Percentiles rank a stretch among this genome's conserved stretches.
Conservation (phyloP, 2,329 filamentous ascomycete species). For the Fusarium siculi region DNA sequence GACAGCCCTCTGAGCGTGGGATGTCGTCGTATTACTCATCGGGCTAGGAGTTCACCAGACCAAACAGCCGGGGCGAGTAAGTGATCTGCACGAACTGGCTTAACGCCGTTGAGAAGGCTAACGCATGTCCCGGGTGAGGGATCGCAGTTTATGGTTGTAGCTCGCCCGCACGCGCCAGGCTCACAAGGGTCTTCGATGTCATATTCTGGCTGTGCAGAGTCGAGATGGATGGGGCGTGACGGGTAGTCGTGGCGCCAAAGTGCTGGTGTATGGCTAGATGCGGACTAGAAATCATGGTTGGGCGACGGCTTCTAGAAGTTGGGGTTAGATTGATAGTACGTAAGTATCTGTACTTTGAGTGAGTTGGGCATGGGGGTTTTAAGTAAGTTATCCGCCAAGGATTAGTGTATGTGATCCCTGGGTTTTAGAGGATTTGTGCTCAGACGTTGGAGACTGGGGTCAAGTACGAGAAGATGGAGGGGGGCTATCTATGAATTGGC, state of each 20-base stretch:
- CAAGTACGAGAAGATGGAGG: background rate
- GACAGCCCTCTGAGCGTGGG: background rate
- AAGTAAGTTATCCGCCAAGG: conserved; percentile 20
- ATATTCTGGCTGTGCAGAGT: background rate
- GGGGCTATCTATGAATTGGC: background rate
- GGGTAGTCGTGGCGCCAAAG: conserved; percentile 10
- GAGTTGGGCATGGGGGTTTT: conserved; percentile 14
- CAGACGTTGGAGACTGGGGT: background rate
- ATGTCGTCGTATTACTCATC: conserved; percentile 29
- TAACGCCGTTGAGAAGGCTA: conserved; percentile 25
- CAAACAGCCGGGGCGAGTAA: background rate
- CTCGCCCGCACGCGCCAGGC: background rate
- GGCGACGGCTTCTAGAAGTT: conserved; percentile 22
- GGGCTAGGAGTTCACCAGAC: background rate
- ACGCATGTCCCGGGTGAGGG: conserved; percentile 3
- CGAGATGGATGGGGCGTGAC: conserved; percentile 15
- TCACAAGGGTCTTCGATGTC: background rate
- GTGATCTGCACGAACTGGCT: conserved; percentile 12
- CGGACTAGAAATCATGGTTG: background rate
- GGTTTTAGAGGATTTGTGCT: background rate
- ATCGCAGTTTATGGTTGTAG: conserved; percentile 2
- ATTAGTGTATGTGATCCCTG: background rate
- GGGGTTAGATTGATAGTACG: conserved; percentile 8
- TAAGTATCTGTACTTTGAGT: conserved; percentile 30
- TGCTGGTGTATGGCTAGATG: conserved; percentile 5